Base-by-base conservation (phyloP, 1,284 basidiomycete genomes). In the Phaffia rhodozyma region DNA sequence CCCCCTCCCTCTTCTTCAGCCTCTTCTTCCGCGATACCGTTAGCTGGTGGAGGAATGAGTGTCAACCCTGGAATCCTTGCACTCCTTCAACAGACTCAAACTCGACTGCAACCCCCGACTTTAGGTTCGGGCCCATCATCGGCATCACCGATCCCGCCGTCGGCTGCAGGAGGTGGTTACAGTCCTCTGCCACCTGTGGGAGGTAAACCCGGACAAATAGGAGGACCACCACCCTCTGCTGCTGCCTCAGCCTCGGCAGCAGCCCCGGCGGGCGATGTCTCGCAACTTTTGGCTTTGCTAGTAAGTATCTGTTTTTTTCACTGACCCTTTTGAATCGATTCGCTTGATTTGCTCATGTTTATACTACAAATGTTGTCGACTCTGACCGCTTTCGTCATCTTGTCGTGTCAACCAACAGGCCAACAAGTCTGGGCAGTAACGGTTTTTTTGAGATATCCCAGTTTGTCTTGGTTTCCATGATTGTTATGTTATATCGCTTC, bases 1-100 rank as follows among this genome's bases (percentile, higher is more conserved):
- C 65, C 50, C 58, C 55, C 25, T 60, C 66, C 65, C 63, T 1
- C 68, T 65, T 34, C 62, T 32, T 38, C 66, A 61, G 60, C 69
- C 66, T 55, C 69, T 68, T 25, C 68, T 62, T 51, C 70, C 70
- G 51, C 71, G 68, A 5, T 67, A 32, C 38, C 73, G 65, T 16
- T 66, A 61, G 25, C 66, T 67, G 48, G 73, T 68, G 61, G 73
- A 63, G 43, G 71, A 55, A 23, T 69, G 62, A 25, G 66, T 63
- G 5, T 66, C 65, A n/a, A 68, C 84, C 57, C 88, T 82, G 0
- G 49, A 32, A 11, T 52, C 34, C 30, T 38, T 38, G 29, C 38
- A 23, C 55, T 54, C 7, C 43, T 25, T 38, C 38, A 47, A 29
- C 57, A 47, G 11, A 25, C 27, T 43, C 34, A 30, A 27, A 49